Evolutionary conservation across 257 asterid genomes (phyloP).

Genomic region (Forsythia viridissima): DNA sequence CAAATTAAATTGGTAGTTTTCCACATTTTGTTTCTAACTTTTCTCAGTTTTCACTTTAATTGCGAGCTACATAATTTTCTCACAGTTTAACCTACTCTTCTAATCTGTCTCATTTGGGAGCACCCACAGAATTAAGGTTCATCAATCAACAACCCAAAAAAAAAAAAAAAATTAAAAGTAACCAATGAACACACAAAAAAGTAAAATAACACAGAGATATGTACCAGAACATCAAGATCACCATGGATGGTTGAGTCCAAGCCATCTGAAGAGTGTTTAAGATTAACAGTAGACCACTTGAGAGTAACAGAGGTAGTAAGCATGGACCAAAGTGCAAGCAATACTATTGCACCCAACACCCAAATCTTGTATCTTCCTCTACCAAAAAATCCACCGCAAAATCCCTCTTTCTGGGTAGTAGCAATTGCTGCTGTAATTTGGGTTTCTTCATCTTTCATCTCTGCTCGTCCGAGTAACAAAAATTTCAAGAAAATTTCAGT

Average conservation of each 20-base stretch:
- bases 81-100: too few species aligned
- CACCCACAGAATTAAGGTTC: too few species aligned
- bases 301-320: slow-evolving; percentile 88
- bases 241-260: slow-evolving; percentile 55
- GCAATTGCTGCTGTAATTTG: slow-evolving; percentile 33
- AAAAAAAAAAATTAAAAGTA: too few species aligned
- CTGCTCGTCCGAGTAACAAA: slow-evolving; percentile 3
- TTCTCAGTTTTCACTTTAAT: too few species aligned
- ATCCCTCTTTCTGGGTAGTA: slow-evolving; percentile 52
- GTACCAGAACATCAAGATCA: slow-evolving; percentile 90
- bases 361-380: slow-evolving; percentile 87
- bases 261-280: slow-evolving; percentile 45
- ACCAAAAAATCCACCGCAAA: slow-evolving; percentile 57
- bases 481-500: not conserved
- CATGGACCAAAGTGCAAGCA: slow-evolving; percentile 94
- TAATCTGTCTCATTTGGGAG: too few species aligned
- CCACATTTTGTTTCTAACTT: too few species aligned
- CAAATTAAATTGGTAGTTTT: too few species aligned
- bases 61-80: too few species aligned
- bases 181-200: too few species aligned
- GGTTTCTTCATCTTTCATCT: slow-evolving; percentile 81
- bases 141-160: too few species aligned
- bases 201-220: not conserved
- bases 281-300: slow-evolving; percentile 70
- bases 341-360: slow-evolving; percentile 74